Percentiles rank a stretch among this genome's conserved stretches.
These are phyloP conservation scores for Suillus alpinus DNA, from an alignment of 768 basidiomycete species.

Conservation along the genomic window DNA sequence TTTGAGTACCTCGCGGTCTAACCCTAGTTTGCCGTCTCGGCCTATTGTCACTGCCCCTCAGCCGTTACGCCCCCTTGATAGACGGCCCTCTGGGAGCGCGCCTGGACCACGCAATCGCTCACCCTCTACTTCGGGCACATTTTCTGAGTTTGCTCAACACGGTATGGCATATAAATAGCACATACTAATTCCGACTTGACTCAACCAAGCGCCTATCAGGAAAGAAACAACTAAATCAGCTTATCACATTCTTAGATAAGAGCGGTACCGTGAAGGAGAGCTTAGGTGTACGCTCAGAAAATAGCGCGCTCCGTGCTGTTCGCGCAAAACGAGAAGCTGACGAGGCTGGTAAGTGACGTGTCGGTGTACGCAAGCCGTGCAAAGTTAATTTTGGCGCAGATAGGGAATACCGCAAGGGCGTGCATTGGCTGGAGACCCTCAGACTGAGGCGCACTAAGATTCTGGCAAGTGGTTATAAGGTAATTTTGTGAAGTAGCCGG, in stretches of 20 bases:
- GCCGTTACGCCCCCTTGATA: conserved; percentile 71
- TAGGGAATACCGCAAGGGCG: conserved; percentile 85
- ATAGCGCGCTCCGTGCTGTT: conserved; percentile 67
- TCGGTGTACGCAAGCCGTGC: background rate
- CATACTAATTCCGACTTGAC: background rate
- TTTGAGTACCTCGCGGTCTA: conserved; percentile 41
- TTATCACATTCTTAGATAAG: conserved; percentile 85
- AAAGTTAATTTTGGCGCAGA: conserved; percentile 43
- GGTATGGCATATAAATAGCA: conserved; percentile 37
- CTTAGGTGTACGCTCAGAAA: conserved; percentile 55
- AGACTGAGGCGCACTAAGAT: conserved; percentile 80
- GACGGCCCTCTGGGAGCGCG: conserved; percentile 63
- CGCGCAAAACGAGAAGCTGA: conserved; percentile 88
- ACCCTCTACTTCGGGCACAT: conserved; percentile 76
- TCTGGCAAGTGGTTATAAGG: conserved; percentile 78
- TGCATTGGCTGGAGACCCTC: conserved; percentile 92
- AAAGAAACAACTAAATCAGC: conserved; percentile 82
- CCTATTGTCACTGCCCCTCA: conserved; percentile 69
- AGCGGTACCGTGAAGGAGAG: conserved; percentile 62
- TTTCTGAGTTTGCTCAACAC: conserved; percentile 87
- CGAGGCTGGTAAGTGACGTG: conserved; percentile 67
- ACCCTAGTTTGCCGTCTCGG: conserved; percentile 43
- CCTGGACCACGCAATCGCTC: conserved; percentile 62
- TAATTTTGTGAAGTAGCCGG: conserved; percentile 29
- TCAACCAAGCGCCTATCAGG: conserved; percentile 38